These are phyloP conservation scores for Magnaporthiopsis rhizophila DNA, from an alignment of 2,329 filamentous ascomycete genomes.

Conservation along the genomic window DNA sequence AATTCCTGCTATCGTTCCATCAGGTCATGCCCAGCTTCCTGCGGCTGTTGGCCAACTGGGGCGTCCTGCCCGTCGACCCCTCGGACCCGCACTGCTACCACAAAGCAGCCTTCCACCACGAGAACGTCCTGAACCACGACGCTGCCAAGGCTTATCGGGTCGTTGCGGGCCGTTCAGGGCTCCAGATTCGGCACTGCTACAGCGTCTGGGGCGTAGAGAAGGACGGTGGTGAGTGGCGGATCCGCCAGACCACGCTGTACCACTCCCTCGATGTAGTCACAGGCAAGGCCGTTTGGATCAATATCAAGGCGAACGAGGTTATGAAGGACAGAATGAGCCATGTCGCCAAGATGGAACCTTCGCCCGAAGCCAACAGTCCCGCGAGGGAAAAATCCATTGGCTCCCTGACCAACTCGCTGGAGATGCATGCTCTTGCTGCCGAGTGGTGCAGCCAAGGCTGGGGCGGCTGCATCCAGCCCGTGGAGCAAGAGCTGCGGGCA, in stretches of 20 bases:
- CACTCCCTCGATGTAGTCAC: constrained; percentile 5
- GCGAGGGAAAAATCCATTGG: neutral
- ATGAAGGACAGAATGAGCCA: constrained; percentile 3
- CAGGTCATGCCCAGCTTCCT: constrained; percentile 7
- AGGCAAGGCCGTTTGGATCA: neutral
- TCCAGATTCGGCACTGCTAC: constrained; percentile 4
- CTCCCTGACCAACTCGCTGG: too few species aligned
- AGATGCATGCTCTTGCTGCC: neutral
- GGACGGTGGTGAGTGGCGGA: neutral
- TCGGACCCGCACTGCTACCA: neutral
- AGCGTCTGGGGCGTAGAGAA: constrained; percentile 4
- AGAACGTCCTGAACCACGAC: neutral
- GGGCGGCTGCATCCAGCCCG: neutral
- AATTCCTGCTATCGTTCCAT: neutral
- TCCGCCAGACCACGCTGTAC: constrained; percentile 5
- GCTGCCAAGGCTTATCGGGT: neutral
- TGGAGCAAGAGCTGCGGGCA: neutral
- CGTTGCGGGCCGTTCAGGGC: neutral
- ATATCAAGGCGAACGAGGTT: constrained; percentile 5
- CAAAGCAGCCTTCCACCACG: constrained; percentile 4
- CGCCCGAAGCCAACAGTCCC: neutral
- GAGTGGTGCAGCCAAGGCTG: constrained; percentile 6
- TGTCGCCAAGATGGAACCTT: neutral
- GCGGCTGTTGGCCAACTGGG: constrained; percentile 1
- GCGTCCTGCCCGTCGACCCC: neutral